Evolutionary conservation across 208 protist genomes (phyloP), one percentile per base, ranked within the genome.

Genomic region (Hexamita inflata): DNA sequence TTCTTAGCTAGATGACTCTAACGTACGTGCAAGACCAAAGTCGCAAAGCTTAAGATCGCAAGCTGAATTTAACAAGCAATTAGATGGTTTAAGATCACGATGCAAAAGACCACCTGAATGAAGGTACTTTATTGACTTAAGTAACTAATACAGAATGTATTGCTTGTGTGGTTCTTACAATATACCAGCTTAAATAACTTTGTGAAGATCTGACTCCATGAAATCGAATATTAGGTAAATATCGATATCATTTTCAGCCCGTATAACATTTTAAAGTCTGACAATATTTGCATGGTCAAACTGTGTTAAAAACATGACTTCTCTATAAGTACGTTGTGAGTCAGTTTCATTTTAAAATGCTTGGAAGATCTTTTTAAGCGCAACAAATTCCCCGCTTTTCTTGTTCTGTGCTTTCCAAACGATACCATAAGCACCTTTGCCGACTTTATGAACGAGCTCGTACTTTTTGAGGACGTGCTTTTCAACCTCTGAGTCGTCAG

Each of bases 111-210:
- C 70, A 38, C 79, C 80, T n/a, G 60, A 58, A 61, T 85, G 83
- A 59, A 86, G 61, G 68, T 84, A 83, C 29, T 82, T 82, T 28
- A 86, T 67, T 15, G 81, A 70, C 61, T 79, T 83, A 29, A 89
- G 73, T 0, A 82, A 13, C 61, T 90, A 85, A 61, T 86, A 89
- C 19, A 89, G 60, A 60, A 89, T 80, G 73, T 86, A 89, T 53
- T 77, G 78, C 15, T 76, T 82, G 62, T 88, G 85, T 26, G 68
- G 85, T 59, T 93, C 88, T 79, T 95, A 91, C 24, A 97, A 82
- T 75, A 97, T 95, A 78, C 91, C 92, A 38, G 92, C 90, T 59
- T 91, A 86, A 62, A 97, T 97, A 4, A 98, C 90, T 58, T 91
- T 88, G 66, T 89, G 86, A 40, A 90, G 82, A 66, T 90, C 86